These are phyloP conservation scores for Hypoxylon sp. DNA, from an alignment of 2,329 filamentous ascomycete genomes.

Conservation along the genomic window DNA sequence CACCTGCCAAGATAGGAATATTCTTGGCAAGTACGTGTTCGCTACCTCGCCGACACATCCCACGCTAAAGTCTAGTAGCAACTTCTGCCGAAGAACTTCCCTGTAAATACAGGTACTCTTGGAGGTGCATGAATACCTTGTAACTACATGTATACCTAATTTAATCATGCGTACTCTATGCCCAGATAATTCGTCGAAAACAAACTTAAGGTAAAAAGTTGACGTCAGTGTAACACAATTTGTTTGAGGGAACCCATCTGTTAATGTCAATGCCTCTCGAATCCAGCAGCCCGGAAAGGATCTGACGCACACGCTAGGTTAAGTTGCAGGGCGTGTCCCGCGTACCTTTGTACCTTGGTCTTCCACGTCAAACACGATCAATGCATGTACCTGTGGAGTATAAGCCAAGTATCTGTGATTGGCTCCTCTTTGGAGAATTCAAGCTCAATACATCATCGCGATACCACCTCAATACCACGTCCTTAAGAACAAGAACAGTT, in stretches of 20 bases:
- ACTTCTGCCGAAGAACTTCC: not conserved
- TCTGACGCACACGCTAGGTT: constrained; percentile 28
- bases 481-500: constrained; percentile 6
- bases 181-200: not conserved
- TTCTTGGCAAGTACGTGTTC: constrained; percentile 26
- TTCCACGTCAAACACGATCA: constrained; percentile 16
- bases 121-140: not conserved
- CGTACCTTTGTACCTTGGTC: constrained; percentile 7
- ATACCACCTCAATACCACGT: constrained; percentile 17
- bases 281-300: constrained; percentile 32
- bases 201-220: not conserved
- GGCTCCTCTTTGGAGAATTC: constrained; percentile 3
- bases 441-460: constrained; percentile 16
- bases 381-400: constrained; percentile 26
- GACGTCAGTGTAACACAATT: constrained; percentile 28
- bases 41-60: constrained; percentile 25
- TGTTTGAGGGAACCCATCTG: constrained; percentile 32
- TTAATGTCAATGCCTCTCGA: constrained; percentile 4
- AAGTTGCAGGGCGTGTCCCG: constrained; percentile 21
- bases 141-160: not conserved
- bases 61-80: not conserved
- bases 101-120: too few relatives aligned
- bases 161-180: not conserved
- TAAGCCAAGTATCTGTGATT: constrained; percentile 16
- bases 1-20: not conserved